phyloP scores from a whole-genome alignment of 1,284 basidiomycete genomes.

The Ceratobasidium sp. region DNA sequence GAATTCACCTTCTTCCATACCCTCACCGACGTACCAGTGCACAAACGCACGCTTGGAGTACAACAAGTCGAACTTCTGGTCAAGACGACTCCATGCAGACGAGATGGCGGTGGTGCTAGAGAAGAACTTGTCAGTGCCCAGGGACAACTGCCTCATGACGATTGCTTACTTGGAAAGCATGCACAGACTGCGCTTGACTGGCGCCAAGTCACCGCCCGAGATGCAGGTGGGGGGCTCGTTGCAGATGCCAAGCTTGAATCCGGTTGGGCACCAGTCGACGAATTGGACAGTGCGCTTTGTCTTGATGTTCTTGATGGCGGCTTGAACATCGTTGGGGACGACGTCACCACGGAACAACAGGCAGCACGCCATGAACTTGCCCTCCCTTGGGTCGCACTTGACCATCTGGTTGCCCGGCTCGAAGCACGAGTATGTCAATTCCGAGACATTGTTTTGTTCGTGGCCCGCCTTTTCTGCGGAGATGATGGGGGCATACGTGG shows the following conservation, averaged over 20 bases:
- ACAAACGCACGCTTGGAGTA: constrained; percentile 92
- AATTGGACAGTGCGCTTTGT: constrained; percentile 97
- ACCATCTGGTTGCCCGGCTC: constrained; percentile 98
- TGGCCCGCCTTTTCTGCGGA: constrained; percentile 86
- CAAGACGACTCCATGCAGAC: constrained; percentile 91
- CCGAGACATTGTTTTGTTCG: constrained; percentile 96
- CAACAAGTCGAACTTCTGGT: constrained; percentile 68
- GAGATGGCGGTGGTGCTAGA: constrained; percentile 90
- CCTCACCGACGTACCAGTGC: constrained; percentile 95
- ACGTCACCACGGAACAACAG: constrained; percentile 95
- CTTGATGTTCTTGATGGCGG: constrained; percentile 93
- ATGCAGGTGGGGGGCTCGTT: constrained; percentile 93
- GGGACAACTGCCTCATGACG: no score
- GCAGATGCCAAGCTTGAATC: constrained; percentile 87
- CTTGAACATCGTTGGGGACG: constrained; percentile 93
- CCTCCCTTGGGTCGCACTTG: constrained; percentile 93
- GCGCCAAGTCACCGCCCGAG: constrained; percentile 94
- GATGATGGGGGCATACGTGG: constrained; percentile 95
- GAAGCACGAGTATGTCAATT: constrained; percentile 99
- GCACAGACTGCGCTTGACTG: constrained; percentile 92
- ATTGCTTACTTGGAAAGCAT: constrained; percentile 87
- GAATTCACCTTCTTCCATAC: constrained; percentile 99
- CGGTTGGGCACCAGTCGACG: constrained; percentile 86
- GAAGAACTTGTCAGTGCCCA: neutral
- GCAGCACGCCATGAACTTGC: constrained; percentile 96